These are phyloP conservation scores for Talaromyces albobiverticillius DNA, from an alignment of 2,329 filamentous ascomycete species.

Conservation along the genomic window DNA sequence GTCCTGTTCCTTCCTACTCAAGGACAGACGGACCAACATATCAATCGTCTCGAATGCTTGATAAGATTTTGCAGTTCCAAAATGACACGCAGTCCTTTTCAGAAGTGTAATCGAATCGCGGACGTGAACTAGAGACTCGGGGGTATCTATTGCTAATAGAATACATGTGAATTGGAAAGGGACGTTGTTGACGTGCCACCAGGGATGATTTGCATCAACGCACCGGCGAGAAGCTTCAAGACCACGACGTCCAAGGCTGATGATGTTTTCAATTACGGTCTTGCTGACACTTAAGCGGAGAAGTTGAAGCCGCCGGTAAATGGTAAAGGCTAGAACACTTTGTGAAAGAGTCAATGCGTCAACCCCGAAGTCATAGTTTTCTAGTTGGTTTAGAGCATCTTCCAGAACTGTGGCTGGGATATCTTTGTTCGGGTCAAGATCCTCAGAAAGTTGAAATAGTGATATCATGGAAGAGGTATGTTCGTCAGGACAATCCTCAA, in stretches of 20 bases:
- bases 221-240: slow-evolving; percentile 11
- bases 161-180: slow-evolving; percentile 11
- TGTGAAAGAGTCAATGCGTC: slow-evolving; percentile 17
- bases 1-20: slow-evolving; percentile 1
- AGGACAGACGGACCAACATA: neutral
- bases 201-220: slow-evolving; percentile 13
- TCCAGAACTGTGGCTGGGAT: slow-evolving; percentile 13
- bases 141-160: slow-evolving; percentile 4
- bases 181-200: slow-evolving; percentile 21
- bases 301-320: slow-evolving; percentile 18
- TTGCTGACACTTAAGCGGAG: slow-evolving; percentile 12
- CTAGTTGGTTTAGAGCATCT: slow-evolving; percentile 6
- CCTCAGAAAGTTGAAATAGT: slow-evolving; percentile 17
- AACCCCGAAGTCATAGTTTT: slow-evolving; percentile 1
- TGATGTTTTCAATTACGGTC: slow-evolving; percentile 8
- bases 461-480: slow-evolving; percentile 15
- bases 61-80: neutral
- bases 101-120: slow-evolving; percentile 2
- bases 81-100: slow-evolving; percentile 4
- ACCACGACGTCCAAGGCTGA: slow-evolving; percentile 13
- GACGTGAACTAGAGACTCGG: neutral
- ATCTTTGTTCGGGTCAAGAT: slow-evolving; percentile 14
- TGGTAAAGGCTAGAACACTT: slow-evolving; percentile 16
- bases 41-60: slow-evolving; percentile 9
- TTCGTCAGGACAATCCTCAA: slow-evolving; percentile 2